Percentiles rank a stretch among this genome's conserved stretches.
Evolutionary conservation across 768 basidiomycete genomes (phyloP).

Genomic region (Pleurotus ostreatus): DNA sequence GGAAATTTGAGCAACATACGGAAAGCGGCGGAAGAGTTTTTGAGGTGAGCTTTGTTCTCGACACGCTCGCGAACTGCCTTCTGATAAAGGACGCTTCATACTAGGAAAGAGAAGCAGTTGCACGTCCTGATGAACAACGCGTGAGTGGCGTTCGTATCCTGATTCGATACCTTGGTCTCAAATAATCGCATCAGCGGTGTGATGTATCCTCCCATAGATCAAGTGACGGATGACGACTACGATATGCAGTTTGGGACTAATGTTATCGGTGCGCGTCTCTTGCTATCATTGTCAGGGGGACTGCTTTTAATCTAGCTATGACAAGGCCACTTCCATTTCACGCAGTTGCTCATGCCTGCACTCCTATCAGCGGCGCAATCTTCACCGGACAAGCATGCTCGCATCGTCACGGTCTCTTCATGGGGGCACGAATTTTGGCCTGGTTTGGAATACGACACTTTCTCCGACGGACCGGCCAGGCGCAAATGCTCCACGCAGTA

Average conservation of each 20-base stretch:
- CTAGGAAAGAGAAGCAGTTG: slow-evolving; percentile 35
- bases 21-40: slow-evolving; percentile 29
- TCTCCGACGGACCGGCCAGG: slow-evolving; percentile 34
- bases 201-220: slow-evolving; percentile 21
- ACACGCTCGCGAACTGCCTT: no score
- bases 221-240: slow-evolving; percentile 23
- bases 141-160: slow-evolving; percentile 19
- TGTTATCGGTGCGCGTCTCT: slow-evolving; percentile 16
- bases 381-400: slow-evolving; percentile 25
- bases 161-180: no score
- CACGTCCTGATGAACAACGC: slow-evolving; percentile 47
- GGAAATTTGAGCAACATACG: slow-evolving; percentile 30
- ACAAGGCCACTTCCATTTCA: slow-evolving; percentile 59
- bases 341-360: slow-evolving; percentile 37
- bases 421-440: slow-evolving; percentile 20
- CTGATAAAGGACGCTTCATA: neutral
- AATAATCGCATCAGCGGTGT: slow-evolving; percentile 16
- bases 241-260: slow-evolving; percentile 22
- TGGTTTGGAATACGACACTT: slow-evolving; percentile 31
- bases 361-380: slow-evolving; percentile 29
- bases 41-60: slow-evolving; percentile 12
- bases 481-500: slow-evolving; percentile 14
- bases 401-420: slow-evolving; percentile 37
- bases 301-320: no score
- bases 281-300: no score